These are phyloP conservation scores for Dimocarpus longan DNA, from an alignment of 345 rosid species.

Conservation along the genomic window DNA sequence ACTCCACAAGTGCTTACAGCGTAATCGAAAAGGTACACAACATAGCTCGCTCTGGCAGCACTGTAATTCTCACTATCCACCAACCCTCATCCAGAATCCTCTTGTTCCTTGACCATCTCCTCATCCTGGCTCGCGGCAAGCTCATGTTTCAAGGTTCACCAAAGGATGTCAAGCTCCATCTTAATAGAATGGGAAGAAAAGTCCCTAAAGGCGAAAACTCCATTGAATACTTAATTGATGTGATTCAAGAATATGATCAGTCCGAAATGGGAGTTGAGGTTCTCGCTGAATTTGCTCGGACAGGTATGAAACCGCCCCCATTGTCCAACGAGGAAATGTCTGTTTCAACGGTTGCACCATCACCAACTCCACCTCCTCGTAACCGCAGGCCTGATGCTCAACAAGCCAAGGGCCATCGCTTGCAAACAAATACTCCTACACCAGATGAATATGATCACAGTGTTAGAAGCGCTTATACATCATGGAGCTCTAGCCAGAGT, in stretches of 20 bases:
- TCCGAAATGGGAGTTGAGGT: slow-evolving; percentile 56
- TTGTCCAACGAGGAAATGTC: slow-evolving; percentile 38
- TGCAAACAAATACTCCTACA: slow-evolving; percentile 26
- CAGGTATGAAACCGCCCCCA: slow-evolving; percentile 56
- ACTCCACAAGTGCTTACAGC: slow-evolving; percentile 65
- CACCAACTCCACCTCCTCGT: slow-evolving; percentile 30
- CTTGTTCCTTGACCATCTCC: slow-evolving; percentile 60
- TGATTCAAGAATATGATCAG: slow-evolving; percentile 62
- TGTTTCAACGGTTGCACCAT: slow-evolving; percentile 29
- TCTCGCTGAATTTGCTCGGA: slow-evolving; percentile 51
- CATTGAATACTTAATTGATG: slow-evolving; percentile 60
- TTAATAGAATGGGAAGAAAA: slow-evolving; percentile 54
- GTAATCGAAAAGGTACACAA: slow-evolving; percentile 65
- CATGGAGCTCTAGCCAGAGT: slow-evolving; percentile 52
- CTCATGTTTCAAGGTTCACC: slow-evolving; percentile 74
- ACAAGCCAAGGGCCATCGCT: slow-evolving; percentile 29
- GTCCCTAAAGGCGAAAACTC: slow-evolving; percentile 61
- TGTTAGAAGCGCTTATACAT: slow-evolving; percentile 55
- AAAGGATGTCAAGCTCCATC: slow-evolving; percentile 50
- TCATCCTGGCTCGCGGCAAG: slow-evolving; percentile 65
- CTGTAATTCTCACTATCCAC: slow-evolving; percentile 69
- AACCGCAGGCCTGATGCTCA: background rate
- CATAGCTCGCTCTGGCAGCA: slow-evolving; percentile 67
- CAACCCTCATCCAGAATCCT: slow-evolving; percentile 68
- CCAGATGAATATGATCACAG: slow-evolving; percentile 45